Evolutionary conservation across 345 rosid genomes (phyloP), one percentile per base, ranked within the genome.

Genomic region (Conringia planisiliqua): DNA sequence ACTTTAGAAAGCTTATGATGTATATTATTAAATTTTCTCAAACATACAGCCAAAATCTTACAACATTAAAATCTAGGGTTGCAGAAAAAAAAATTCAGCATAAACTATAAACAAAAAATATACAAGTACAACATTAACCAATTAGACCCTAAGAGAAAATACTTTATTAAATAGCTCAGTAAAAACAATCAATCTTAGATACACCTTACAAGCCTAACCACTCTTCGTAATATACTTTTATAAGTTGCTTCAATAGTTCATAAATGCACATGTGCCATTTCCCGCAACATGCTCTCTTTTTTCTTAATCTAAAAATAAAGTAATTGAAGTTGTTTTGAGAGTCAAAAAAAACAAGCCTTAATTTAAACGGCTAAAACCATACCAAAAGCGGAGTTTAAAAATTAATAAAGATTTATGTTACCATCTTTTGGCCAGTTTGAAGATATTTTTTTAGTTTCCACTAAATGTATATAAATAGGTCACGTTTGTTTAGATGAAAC

Each of bases 261-360:
- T 70, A 54, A 77, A 56, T 77, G 62, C 55, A 64, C 76, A 70
- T 77, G 80, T 77, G 67, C 72, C 33, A 62, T 55, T 52, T 71
- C 60, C 66, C 55, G 59, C 46, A 63, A 47, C 36, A 44, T 63
- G 35, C 60, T 70, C 71, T 13, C n/a, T 9, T n/a, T 68, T 54
- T 11, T 16, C 33, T 38, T 12, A 6, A 35, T 42, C 40, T 32
- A 7, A 11, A 30, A 26, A n/a, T 36, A 43, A 17, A 26, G 29
- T 36, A 43, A 17, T 26, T 43, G 27, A 12, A 33, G 48, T 61
- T 33, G 50, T 40, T 46, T 55, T 17, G 10, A 52, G 47, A 20
- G 10, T n/a, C n/a, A n/a, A n/a, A 50, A 29, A 29, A 10, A 68
- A 29, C 62, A 59, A 58, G 10, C 7, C 47, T 63, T 63, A 24